Percentiles rank a stretch among this genome's conserved stretches.
Conservation (phyloP, 352 stramenopile species). For the Pseudoperonospora humuli region DNA sequence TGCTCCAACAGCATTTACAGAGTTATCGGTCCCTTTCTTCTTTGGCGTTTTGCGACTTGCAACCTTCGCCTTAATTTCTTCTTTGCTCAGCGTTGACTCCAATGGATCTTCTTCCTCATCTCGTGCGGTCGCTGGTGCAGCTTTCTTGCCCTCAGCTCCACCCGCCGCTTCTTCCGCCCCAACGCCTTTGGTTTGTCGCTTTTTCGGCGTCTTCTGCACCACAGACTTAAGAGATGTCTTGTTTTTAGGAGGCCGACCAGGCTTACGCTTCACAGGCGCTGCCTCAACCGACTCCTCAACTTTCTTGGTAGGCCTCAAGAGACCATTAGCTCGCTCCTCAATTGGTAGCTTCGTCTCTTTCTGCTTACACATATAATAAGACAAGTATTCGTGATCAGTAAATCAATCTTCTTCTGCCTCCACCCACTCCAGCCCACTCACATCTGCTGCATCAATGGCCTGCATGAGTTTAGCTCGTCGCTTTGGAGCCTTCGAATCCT, state of each 20-base stretch:
- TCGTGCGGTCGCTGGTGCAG: slow-evolving; percentile 10
- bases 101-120: slow-evolving; percentile 33
- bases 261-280: slow-evolving; percentile 37
- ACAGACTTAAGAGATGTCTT: slow-evolving; percentile 13
- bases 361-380: slow-evolving; percentile 18
- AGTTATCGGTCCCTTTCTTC: slow-evolving; percentile 35
- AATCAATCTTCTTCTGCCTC: neutral
- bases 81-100: slow-evolving; percentile 43
- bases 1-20: slow-evolving; percentile 9
- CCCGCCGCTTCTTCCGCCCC: slow-evolving; percentile 4
- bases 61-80: slow-evolving; percentile 73
- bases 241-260: slow-evolving; percentile 33
- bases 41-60: slow-evolving; percentile 65
- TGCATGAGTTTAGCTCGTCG: slow-evolving; percentile 53
- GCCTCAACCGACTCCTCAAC: slow-evolving; percentile 8
- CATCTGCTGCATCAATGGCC: slow-evolving; percentile 63
- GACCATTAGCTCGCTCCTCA: slow-evolving; percentile 43
- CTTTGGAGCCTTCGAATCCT: slow-evolving; percentile 70
- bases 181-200: slow-evolving; percentile 15
- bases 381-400: neutral
- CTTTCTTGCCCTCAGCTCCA: slow-evolving; percentile 13
- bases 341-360: slow-evolving; percentile 53
- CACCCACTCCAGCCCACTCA: slow-evolving; percentile 13
- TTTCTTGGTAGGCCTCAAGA: slow-evolving; percentile 30
- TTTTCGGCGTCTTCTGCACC: slow-evolving; percentile 15